These are phyloP conservation scores for Daldinia sp. DNA, from an alignment of 2,329 filamentous ascomycete species.

Conservation along the genomic window DNA sequence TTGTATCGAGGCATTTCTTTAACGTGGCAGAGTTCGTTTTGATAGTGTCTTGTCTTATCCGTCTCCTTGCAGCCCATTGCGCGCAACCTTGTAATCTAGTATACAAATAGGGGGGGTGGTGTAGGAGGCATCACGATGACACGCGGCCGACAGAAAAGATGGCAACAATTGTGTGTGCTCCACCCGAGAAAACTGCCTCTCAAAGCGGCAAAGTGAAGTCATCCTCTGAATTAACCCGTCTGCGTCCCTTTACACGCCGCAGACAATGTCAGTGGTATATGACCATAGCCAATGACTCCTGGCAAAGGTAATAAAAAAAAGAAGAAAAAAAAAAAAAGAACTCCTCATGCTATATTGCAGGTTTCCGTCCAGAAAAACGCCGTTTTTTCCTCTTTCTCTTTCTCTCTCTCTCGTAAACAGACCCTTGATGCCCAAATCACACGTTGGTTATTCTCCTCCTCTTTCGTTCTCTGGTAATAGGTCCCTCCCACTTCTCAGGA, in stretches of 20 bases:
- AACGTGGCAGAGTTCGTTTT: not conserved
- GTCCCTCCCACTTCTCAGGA: not conserved
- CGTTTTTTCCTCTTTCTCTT: not conserved
- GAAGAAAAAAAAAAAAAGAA: slow-evolving; percentile 3
- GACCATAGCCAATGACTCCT: slow-evolving; percentile 39
- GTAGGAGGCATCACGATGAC: not conserved
- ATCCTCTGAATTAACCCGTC: slow-evolving; percentile 27
- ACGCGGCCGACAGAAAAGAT: slow-evolving; percentile 15
- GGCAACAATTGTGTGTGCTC: not conserved
- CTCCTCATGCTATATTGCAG: slow-evolving; percentile 34
- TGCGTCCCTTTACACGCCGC: slow-evolving; percentile 6
- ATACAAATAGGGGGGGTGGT: slow-evolving; percentile 28
- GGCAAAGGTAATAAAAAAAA: slow-evolving; percentile 16
- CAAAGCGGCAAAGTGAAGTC: not conserved
- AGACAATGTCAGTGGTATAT: slow-evolving; percentile 32
- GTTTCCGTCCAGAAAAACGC: slow-evolving; percentile 36
- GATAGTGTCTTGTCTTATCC: not conserved
- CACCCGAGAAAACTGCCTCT: not conserved
- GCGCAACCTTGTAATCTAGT: slow-evolving; percentile 33
- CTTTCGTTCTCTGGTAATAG: not conserved
- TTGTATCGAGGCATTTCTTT: slow-evolving; percentile 7
- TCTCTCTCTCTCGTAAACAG: slow-evolving; percentile 13
- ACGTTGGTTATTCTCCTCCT: not conserved
- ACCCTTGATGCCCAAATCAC: slow-evolving; percentile 6
- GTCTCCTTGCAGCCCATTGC: not conserved